Conservation (phyloP, 208 protist species). For the Wallacemonas sp. region DNA sequence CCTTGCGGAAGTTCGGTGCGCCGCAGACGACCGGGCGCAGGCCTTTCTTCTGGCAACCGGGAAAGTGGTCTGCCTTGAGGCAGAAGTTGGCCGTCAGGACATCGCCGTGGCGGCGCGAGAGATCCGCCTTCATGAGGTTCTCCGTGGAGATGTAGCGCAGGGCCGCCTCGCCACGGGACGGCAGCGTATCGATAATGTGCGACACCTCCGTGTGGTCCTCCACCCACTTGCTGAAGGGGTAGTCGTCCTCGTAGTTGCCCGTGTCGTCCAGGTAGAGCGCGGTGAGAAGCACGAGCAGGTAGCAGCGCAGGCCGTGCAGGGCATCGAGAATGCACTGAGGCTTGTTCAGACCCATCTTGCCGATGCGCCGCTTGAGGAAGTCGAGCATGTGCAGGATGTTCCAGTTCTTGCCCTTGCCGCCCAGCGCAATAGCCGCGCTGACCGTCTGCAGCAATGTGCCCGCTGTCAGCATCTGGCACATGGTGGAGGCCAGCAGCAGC, state of each 20-base stretch:
- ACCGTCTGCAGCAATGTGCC: conserved; percentile 75
- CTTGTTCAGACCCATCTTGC: conserved; percentile 47
- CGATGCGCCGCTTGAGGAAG: conserved; percentile 61
- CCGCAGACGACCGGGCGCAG: conserved; percentile 80
- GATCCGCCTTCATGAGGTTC: conserved; percentile 75
- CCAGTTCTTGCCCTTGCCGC: conserved; percentile 64
- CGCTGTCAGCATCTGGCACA: conserved; percentile 87
- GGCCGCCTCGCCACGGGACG: conserved; percentile 57
- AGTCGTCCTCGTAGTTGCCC: conserved; percentile 35
- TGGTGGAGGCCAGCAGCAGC: conserved; percentile 75
- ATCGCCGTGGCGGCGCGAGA: conserved; percentile 70
- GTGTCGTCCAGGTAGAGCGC: conserved; percentile 79
- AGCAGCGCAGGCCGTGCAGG: conserved; percentile 64
- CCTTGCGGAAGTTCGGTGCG: conserved; percentile 88
- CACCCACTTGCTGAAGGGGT: conserved; percentile 77
- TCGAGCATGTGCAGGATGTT: conserved; percentile 83
- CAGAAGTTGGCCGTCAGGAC: conserved; percentile 88
- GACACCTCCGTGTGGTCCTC: conserved; percentile 57
- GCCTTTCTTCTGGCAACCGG: conserved; percentile 88
- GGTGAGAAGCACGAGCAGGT: conserved; percentile 81
- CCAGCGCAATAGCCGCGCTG: conserved; percentile 61
- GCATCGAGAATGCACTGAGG: conserved; percentile 56
- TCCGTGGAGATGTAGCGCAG: conserved; percentile 69
- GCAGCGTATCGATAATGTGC: conserved; percentile 78
- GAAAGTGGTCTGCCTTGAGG: conserved; percentile 91